phyloP scores from a whole-genome alignment of 2,329 filamentous ascomycete species.

The Didymellaceae sp. region DNA sequence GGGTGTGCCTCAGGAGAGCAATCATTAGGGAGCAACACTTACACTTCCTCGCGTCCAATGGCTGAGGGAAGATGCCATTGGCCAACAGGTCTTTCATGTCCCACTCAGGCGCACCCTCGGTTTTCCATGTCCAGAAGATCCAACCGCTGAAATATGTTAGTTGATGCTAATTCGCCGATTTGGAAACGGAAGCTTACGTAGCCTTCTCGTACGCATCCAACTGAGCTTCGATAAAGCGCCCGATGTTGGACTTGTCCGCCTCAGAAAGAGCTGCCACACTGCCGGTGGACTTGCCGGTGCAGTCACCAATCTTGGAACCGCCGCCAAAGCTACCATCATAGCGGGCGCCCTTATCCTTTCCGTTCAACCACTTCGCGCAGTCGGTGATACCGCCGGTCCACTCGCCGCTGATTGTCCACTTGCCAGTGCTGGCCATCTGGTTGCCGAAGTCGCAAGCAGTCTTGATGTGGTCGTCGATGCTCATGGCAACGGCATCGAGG shows the following conservation, averaged over 20 bases:
- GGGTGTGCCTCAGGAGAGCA: constrained; percentile 3
- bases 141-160: constrained; percentile 42
- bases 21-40: constrained; percentile 25
- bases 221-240: constrained; percentile 56
- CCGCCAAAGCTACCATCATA: constrained; percentile 53
- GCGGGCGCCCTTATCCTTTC: constrained; percentile 54
- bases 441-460: constrained; percentile 54
- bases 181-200: constrained; percentile 8
- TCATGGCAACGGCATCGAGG: constrained; percentile 46
- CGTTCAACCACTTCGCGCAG: constrained; percentile 58
- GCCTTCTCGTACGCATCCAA: constrained; percentile 57
- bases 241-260: constrained; percentile 53
- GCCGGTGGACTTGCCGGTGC: constrained; percentile 54
- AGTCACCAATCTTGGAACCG: constrained; percentile 51
- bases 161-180: background rate
- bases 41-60: constrained; percentile 48
- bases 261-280: constrained; percentile 50
- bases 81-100: constrained; percentile 54
- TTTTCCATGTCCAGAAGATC: constrained; percentile 62
- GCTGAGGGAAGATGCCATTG: constrained; percentile 58
- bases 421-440: constrained; percentile 55
- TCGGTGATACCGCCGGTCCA: constrained; percentile 57
- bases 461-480: constrained; percentile 48
- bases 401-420: constrained; percentile 57
- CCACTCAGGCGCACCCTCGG: constrained; percentile 57